These are phyloP conservation scores for Backusella tuberculispora DNA, from an alignment of 192 early-diverging fungal species.

Conservation along the genomic window DNA sequence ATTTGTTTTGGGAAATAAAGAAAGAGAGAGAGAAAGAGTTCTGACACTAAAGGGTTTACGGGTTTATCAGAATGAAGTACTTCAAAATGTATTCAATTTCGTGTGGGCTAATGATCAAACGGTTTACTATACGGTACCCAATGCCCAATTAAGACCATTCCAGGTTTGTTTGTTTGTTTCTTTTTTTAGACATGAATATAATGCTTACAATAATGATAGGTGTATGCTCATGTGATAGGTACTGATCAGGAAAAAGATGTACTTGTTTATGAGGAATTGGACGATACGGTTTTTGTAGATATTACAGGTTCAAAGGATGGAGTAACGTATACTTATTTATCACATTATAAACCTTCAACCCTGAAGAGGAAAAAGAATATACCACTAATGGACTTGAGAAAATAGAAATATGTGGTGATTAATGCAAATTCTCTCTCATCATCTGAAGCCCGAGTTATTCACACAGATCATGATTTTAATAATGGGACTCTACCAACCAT, in stretches of 20 bases:
- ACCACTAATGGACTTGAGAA: not conserved
- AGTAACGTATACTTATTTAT: constrained; percentile 21
- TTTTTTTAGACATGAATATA: constrained; percentile 8
- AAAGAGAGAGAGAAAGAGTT: not conserved
- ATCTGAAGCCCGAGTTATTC: constrained; percentile 66
- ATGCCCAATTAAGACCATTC: constrained; percentile 69
- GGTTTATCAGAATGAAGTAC: constrained; percentile 39
- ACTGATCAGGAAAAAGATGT: constrained; percentile 53
- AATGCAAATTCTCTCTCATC: constrained; percentile 74
- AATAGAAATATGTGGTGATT: constrained; percentile 60
- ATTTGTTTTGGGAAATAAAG: not conserved
- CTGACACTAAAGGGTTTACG: no score
- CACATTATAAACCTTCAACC: no score
- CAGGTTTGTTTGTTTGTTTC: constrained; percentile 38
- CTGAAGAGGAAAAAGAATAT: not conserved
- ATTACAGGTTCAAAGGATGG: constrained; percentile 76
- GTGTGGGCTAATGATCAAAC: constrained; percentile 66
- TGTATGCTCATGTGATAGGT: constrained; percentile 58
- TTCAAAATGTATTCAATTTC: constrained; percentile 67
- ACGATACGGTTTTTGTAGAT: constrained; percentile 75
- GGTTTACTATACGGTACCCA: constrained; percentile 72
- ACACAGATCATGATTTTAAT: constrained; percentile 50
- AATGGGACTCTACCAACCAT: constrained; percentile 38
- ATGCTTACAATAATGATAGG: constrained; percentile 25
- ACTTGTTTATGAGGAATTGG: constrained; percentile 63